phyloP scores from a whole-genome alignment of 78 protist genomes.

The Protostelium mycophagum region DNA sequence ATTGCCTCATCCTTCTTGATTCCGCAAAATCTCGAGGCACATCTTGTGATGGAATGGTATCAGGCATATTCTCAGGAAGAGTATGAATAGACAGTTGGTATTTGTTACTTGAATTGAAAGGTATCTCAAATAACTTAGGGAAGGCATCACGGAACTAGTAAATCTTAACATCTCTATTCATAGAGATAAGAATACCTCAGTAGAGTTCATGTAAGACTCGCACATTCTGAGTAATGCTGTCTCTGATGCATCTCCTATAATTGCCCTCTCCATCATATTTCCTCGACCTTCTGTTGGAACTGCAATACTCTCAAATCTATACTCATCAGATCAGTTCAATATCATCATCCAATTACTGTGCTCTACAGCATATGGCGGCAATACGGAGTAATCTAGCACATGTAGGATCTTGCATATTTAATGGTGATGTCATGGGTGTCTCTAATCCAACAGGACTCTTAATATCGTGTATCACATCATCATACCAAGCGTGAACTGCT shows the following conservation, averaged over 20 bases:
- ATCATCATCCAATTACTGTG: not conserved
- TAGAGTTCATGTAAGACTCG: not conserved
- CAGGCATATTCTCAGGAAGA: too few relatives aligned
- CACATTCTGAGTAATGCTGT: constrained; percentile 77
- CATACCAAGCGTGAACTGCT: constrained; percentile 64
- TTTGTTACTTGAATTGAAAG: constrained; percentile 96
- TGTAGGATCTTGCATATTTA: constrained; percentile 25
- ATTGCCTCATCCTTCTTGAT: too few relatives aligned
- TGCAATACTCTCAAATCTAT: constrained; percentile 16
- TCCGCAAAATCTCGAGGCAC: too few relatives aligned
- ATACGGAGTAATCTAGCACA: constrained; percentile 47
- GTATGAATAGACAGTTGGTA: constrained; percentile 68
- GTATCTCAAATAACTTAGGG: constrained; percentile 73
- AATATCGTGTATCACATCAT: constrained; percentile 18
- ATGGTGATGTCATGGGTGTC: constrained; percentile 1
- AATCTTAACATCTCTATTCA: constrained; percentile 10
- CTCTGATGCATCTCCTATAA: constrained; percentile 90
- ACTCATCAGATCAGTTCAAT: not conserved
- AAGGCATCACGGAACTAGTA: constrained; percentile 19
- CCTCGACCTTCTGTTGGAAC: not conserved
- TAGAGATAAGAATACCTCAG: not conserved
- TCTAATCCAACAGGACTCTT: constrained; percentile 25
- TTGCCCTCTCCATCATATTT: constrained; percentile 16
- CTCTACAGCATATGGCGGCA: constrained; percentile 55
- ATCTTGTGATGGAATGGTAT: too few relatives aligned